Evolutionary conservation across 2,329 filamentous ascomycete species (phyloP).

Genomic region (Ascosphaera apis): DNA sequence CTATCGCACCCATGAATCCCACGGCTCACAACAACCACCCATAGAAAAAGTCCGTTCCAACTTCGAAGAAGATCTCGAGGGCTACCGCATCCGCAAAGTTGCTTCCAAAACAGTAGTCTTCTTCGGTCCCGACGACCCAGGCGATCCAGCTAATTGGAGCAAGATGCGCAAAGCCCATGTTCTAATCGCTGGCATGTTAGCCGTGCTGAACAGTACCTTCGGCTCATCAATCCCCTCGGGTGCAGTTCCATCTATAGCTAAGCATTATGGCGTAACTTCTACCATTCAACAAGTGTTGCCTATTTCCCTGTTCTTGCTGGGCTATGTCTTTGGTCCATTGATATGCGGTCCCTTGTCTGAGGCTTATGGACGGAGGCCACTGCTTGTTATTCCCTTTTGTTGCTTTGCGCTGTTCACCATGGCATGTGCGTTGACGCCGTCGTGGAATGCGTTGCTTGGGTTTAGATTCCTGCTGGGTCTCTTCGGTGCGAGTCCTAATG

Average conservation of each 20-base stretch:
- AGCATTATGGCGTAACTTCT: slow-evolving; percentile 14
- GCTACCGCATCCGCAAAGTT: slow-evolving; percentile 12
- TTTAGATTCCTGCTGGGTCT: slow-evolving; percentile 25
- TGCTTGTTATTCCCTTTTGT: slow-evolving; percentile 28
- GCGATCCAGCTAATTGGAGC: slow-evolving; percentile 15
- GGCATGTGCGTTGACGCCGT: slow-evolving; percentile 16
- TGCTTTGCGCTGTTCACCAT: slow-evolving; percentile 16
- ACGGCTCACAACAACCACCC: too few relatives aligned
- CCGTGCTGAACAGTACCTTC: slow-evolving; percentile 19
- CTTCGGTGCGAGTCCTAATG: slow-evolving; percentile 21
- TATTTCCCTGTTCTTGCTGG: slow-evolving; percentile 19
- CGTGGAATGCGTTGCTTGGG: slow-evolving; percentile 18
- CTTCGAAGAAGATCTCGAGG: too few relatives aligned
- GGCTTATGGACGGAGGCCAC: slow-evolving; percentile 17
- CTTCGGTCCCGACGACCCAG: slow-evolving; percentile 14
- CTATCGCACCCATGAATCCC: slow-evolving; percentile 10
- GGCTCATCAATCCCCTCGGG: slow-evolving; percentile 18
- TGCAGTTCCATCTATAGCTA: slow-evolving; percentile 15
- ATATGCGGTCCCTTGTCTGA: slow-evolving; percentile 23
- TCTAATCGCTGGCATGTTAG: slow-evolving; percentile 12
- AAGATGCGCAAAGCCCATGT: slow-evolving; percentile 15
- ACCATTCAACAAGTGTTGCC: slow-evolving; percentile 15
- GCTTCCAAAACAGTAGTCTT: slow-evolving; percentile 16
- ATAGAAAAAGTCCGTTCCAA: too few relatives aligned
- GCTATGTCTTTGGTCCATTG: slow-evolving; percentile 21